Evolutionary conservation across 2,329 filamentous ascomycete species (phyloP).

Genomic region (Epichloe glyceriae): DNA sequence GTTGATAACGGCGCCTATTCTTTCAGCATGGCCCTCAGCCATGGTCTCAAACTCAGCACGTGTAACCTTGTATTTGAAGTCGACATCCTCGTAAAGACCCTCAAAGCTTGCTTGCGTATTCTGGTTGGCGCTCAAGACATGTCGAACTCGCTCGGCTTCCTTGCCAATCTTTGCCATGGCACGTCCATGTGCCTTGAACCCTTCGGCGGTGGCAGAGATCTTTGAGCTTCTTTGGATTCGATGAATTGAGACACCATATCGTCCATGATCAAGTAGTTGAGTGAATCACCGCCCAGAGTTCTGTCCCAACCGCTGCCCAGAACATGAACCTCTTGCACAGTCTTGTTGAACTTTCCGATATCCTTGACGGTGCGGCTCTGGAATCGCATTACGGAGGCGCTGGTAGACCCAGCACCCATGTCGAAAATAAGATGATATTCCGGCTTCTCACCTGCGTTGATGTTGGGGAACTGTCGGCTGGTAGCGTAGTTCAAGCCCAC

Average conservation of each 20-base stretch:
- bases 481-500: constrained; percentile 95
- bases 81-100: constrained; percentile 78
- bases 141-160: constrained; percentile 75
- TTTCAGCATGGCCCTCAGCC: constrained; percentile 51
- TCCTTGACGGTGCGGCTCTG: constrained; percentile 85
- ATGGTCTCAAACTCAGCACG: constrained; percentile 73
- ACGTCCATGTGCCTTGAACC: constrained; percentile 64
- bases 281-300: constrained; percentile 74
- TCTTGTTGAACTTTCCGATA: constrained; percentile 88
- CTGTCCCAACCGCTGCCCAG: constrained; percentile 80
- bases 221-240: constrained; percentile 53
- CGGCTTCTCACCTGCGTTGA: constrained; percentile 70
- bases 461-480: constrained; percentile 72
- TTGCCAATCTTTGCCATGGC: constrained; percentile 85
- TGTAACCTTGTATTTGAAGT: constrained; percentile 83
- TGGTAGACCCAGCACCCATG: constrained; percentile 93
- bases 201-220: constrained; percentile 45
- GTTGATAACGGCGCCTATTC: constrained; percentile 57
- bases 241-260: constrained; percentile 77
- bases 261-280: constrained; percentile 80
- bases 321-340: constrained; percentile 86
- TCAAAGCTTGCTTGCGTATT: constrained; percentile 75
- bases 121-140: constrained; percentile 85
- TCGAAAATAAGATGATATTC: constrained; percentile 93
- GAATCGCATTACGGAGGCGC: constrained; percentile 79